Base-by-base conservation (phyloP, 768 basidiomycete genomes). In the Tricholomella constricta region DNA sequence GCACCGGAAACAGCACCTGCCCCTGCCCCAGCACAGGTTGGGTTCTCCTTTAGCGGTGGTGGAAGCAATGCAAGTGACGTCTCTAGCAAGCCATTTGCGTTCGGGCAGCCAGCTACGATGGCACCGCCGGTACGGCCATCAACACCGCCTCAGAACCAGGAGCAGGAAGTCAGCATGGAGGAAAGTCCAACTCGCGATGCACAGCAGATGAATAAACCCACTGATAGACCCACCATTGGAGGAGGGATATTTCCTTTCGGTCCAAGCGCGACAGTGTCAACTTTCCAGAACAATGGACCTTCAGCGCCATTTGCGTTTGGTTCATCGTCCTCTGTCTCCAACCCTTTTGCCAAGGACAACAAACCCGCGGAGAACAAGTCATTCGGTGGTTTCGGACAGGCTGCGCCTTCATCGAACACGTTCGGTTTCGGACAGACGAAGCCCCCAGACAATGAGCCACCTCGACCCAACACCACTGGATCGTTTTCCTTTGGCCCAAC, bases 81-180 rank as follows among this genome's bases (percentile, higher is more conserved):
- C 8, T 72, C 80, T 6, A 75, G 65, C 48, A 83, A 83, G 58
- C 65, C 78, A 10, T 87, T 88, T 55, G 36, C 72, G 12, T 88
- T 89, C 53, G 83, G 82, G 29, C 56, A 71, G 27, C 52, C 76
- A 11, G 58, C 60, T 27, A 48, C 62, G 12, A 58, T 71, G 10
- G 45, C 72, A 22, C 60, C 71, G 1, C 65, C 72, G 11, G 66
- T 74, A 23, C 74, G 85, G 19, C 76, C 87, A n/a, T 69, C 73
- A 5, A 89, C 88, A 0, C 87, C 88, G 9, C 89, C 89, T 3
- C 78, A 72, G 62, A 82, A 75, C 51, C 73, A 75, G 29, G 85
- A 84, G 40, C 78, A 84, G 44, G 89, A 89, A 54, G 80, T 87
- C 58, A 80, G 71, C 51, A 91, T 91, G 89, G 89, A 91, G 35